phyloP scores from a whole-genome alignment of 257 asterid genomes.

The Rubia yunnanensis region DNA sequence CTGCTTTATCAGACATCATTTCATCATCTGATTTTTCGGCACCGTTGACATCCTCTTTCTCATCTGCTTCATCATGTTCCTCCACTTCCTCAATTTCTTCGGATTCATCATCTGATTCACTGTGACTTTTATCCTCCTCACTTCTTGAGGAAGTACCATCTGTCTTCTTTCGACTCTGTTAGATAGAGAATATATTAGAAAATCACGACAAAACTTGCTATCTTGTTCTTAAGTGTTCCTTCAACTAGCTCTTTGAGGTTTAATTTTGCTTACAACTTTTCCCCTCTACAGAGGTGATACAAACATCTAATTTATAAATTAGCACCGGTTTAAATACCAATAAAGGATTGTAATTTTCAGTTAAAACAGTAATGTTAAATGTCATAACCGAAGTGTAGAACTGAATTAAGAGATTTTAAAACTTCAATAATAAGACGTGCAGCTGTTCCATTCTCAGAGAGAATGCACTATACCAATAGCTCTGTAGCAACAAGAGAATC shows the following conservation, averaged over 20 bases:
- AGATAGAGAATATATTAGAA: slow-evolving; percentile 12
- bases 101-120: slow-evolving; percentile 54
- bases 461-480: background rate
- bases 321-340: background rate
- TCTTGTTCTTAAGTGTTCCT: background rate
- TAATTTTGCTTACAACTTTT: background rate
- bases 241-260: background rate
- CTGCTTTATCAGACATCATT: slow-evolving; percentile 49
- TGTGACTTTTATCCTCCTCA: slow-evolving; percentile 31
- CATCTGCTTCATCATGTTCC: slow-evolving; percentile 27
- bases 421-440: background rate
- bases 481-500: slow-evolving; percentile 1
- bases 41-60: slow-evolving; percentile 40
- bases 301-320: background rate
- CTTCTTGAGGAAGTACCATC: slow-evolving; percentile 38
- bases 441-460: background rate
- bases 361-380: background rate
- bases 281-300: background rate
- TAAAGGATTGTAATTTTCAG: background rate
- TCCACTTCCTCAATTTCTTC: slow-evolving; percentile 43
- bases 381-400: background rate
- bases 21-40: slow-evolving; percentile 56
- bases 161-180: slow-evolving; percentile 41
- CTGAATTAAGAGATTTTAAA: background rate
- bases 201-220: background rate